Evolutionary conservation across 176 grass and related monocot species (phyloP).

Genomic region (Puccinellia tenuiflora): DNA sequence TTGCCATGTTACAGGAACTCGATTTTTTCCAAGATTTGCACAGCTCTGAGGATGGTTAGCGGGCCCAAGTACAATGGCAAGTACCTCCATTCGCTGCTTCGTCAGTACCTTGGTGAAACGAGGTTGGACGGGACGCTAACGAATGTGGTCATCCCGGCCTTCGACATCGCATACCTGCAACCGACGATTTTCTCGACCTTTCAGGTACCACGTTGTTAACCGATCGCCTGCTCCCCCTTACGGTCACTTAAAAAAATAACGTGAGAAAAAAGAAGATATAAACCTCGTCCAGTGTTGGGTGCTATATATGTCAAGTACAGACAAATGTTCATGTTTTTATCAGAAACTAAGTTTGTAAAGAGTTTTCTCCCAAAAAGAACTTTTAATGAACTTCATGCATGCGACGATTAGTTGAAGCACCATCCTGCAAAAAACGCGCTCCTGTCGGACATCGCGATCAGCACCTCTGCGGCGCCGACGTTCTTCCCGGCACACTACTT

Average conservation of each 20-base stretch:
- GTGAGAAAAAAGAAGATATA: neutral
- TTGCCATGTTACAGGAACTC: conserved; percentile 24
- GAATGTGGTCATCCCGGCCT: conserved; percentile 57
- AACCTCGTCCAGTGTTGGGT: neutral
- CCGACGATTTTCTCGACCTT: conserved; percentile 73
- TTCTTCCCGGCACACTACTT: conserved; percentile 71
- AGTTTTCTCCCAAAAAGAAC: too few species aligned
- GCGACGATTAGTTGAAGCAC: conserved; percentile 35
- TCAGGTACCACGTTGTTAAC: conserved; percentile 30
- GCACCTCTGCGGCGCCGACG: conserved; percentile 75
- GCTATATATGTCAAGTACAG: neutral
- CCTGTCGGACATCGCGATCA: conserved; percentile 51
- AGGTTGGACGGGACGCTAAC: conserved; percentile 45
- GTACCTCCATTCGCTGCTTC: conserved; percentile 50
- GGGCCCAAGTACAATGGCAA: conserved; percentile 60
- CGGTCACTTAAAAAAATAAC: neutral
- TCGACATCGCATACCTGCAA: conserved; percentile 48
- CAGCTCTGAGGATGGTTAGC: conserved; percentile 27
- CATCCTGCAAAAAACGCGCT: conserved; percentile 36
- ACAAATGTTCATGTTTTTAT: neutral
- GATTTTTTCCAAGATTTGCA: neutral
- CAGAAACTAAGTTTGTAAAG: neutral
- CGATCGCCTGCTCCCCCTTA: neutral
- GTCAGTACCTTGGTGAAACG: conserved; percentile 25
- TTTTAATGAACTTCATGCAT: conserved; percentile 18